Evolutionary conservation across 225 moss, liverwort and hornwort genomes (phyloP).

Genomic region (Takakia lepidozioides): DNA sequence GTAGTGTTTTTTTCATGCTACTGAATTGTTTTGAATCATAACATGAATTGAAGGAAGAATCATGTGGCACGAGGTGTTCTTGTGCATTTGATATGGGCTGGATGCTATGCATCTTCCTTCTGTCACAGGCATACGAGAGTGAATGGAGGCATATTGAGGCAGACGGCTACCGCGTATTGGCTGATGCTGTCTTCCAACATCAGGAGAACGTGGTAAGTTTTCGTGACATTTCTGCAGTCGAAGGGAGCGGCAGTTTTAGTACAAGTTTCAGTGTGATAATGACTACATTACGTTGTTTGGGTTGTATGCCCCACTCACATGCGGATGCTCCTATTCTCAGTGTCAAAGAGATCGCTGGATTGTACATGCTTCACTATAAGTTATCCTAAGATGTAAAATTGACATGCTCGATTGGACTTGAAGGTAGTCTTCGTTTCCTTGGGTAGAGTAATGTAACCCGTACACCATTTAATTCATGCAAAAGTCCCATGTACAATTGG

Average conservation of each 20-base stretch:
- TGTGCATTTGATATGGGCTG: too few species aligned
- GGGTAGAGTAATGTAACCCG: too few species aligned
- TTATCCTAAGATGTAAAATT: not conserved
- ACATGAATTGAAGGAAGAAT: not conserved
- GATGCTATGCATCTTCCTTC: not conserved
- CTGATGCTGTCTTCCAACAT: slow-evolving; percentile 28
- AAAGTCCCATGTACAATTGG: too few species aligned
- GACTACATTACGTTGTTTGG: not conserved
- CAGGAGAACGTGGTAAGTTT: slow-evolving; percentile 29
- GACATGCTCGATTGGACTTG: too few species aligned
- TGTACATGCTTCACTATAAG: not conserved
- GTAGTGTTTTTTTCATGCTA: not conserved
- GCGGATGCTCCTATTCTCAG: not conserved
- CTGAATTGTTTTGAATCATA: not conserved
- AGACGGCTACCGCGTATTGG: slow-evolving; percentile 39
- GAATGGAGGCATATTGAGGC: slow-evolving; percentile 50
- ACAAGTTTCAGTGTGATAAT: not conserved
- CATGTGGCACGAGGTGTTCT: too few species aligned
- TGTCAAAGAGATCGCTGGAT: not conserved
- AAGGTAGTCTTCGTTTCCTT: too few species aligned
- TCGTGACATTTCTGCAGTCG: not conserved
- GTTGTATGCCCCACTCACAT: not conserved
- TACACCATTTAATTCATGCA: too few species aligned
- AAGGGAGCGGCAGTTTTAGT: too few species aligned
- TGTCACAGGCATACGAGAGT: slow-evolving; percentile 30